phyloP scores from a whole-genome alignment of 768 basidiomycete genomes.

The Leccinum fibrillosum region DNA sequence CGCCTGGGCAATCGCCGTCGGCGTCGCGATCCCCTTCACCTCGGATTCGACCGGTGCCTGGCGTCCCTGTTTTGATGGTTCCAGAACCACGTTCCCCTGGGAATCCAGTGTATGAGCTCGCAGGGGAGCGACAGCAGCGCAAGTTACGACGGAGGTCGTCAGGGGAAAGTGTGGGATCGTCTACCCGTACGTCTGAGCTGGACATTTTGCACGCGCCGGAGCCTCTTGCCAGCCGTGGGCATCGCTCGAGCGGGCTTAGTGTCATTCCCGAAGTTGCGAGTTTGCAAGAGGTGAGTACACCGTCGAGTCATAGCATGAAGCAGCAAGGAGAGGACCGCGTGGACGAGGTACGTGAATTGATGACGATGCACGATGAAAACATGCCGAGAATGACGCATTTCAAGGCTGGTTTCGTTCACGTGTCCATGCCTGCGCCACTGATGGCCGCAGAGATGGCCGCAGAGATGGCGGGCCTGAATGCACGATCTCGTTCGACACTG shows the following conservation, averaged over 20 bases:
- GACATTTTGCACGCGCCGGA: slow-evolving; percentile 50
- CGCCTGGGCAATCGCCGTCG: slow-evolving; percentile 24
- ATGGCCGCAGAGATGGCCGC: slow-evolving; percentile 9
- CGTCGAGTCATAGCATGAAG: slow-evolving; percentile 26
- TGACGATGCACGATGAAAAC: slow-evolving; percentile 1
- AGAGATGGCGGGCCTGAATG: slow-evolving; percentile 23
- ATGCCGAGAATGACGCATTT: slow-evolving; percentile 9
- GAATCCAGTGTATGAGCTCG: slow-evolving; percentile 12
- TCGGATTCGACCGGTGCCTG: slow-evolving; percentile 30
- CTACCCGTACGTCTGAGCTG: slow-evolving; percentile 48
- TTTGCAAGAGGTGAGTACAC: slow-evolving; percentile 27
- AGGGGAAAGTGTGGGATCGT: slow-evolving; percentile 48
- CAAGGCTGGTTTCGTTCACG: slow-evolving; percentile 34
- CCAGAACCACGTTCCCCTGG: slow-evolving; percentile 31
- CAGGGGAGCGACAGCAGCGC: slow-evolving; percentile 31
- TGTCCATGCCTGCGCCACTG: slow-evolving; percentile 32
- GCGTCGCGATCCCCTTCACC: slow-evolving; percentile 41
- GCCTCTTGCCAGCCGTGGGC: slow-evolving; percentile 26
- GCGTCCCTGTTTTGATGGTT: slow-evolving; percentile 31
- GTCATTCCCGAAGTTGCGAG: slow-evolving; percentile 56
- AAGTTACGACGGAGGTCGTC: slow-evolving; percentile 46
- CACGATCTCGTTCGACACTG: slow-evolving; percentile 19
- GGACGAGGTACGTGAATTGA: slow-evolving; percentile 30
- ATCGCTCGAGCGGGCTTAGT: slow-evolving; percentile 42
- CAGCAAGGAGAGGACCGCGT: slow-evolving; percentile 35